phyloP scores from a whole-genome alignment of 2,329 filamentous ascomycete genomes.

The Acrocalymma vagum region DNA sequence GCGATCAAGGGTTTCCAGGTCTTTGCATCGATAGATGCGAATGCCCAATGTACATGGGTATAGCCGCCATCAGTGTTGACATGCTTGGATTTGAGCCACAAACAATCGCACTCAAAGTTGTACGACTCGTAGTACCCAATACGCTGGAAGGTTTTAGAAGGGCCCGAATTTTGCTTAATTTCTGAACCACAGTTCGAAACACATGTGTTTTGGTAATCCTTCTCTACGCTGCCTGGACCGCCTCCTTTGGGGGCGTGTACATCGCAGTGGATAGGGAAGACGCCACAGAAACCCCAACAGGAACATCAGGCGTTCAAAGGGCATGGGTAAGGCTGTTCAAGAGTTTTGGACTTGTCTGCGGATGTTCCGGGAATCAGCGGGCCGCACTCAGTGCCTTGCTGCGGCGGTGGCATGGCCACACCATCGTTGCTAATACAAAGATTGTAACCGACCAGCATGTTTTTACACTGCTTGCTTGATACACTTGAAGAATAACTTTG shows the following conservation, averaged over 20 bases:
- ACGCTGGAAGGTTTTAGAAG: conserved; percentile 2
- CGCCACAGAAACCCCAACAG: conserved; percentile 22
- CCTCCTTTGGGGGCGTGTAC: conserved; percentile 7
- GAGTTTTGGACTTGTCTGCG: conserved; percentile 14
- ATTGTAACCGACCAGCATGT: conserved; percentile 34
- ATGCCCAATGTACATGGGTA: conserved; percentile 16
- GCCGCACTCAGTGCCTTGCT: conserved; percentile 54
- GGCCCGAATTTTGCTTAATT: conserved; percentile 13
- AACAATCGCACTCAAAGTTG: conserved; percentile 12
- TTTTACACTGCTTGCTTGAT: too few species aligned
- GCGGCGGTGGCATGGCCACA: conserved; percentile 46
- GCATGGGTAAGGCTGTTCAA: conserved; percentile 15
- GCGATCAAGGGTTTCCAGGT: conserved; percentile 29
- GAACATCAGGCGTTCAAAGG: conserved; percentile 20
- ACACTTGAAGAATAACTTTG: too few species aligned
- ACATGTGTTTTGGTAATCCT: conserved; percentile 13
- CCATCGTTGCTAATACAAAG: conserved; percentile 54
- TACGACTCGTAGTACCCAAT: conserved; percentile 19
- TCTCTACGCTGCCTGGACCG: conserved; percentile 1
- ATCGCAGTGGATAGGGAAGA: conserved; percentile 54
- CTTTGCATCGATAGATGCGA: conserved; percentile 8
- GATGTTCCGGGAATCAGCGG: conserved; percentile 53
- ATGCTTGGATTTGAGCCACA: conserved; percentile 9
- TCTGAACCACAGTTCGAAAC: conserved; percentile 18
- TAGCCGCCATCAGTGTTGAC: conserved; percentile 12